Percentiles rank a stretch among this genome's conserved stretches.
phyloP scores from a whole-genome alignment of 192 early-diverging fungal species.

The Coemansia sp. region DNA sequence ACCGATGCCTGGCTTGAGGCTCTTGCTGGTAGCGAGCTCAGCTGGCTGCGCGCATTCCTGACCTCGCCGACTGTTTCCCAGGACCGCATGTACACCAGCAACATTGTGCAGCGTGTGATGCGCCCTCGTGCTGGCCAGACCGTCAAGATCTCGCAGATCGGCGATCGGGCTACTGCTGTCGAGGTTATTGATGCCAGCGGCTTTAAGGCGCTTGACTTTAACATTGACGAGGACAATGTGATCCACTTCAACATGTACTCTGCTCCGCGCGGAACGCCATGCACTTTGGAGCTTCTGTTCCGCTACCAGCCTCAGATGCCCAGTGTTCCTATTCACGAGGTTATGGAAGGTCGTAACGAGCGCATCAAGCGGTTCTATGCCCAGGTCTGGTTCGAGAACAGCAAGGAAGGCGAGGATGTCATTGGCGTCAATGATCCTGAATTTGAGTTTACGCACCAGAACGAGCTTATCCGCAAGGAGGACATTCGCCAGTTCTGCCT shows the following conservation, averaged over 20 bases:
- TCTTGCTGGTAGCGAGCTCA: slow-evolving; percentile 71
- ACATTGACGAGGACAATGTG: slow-evolving; percentile 46
- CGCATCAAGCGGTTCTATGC: slow-evolving; percentile 89
- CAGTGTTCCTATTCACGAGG: slow-evolving; percentile 78
- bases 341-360: slow-evolving; percentile 54
- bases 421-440: slow-evolving; percentile 66
- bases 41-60: slow-evolving; percentile 86
- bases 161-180: slow-evolving; percentile 6
- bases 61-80: slow-evolving; percentile 78
- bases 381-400: slow-evolving; percentile 76
- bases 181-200: slow-evolving; percentile 62
- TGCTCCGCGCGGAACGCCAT: slow-evolving; percentile 53
- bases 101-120: slow-evolving; percentile 66
- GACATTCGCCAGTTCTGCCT: slow-evolving; percentile 82
- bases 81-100: slow-evolving; percentile 67
- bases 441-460: slow-evolving; percentile 69
- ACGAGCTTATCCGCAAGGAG: slow-evolving; percentile 79
- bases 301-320: slow-evolving; percentile 76
- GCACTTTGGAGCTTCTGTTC: slow-evolving; percentile 82
- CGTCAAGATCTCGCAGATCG: slow-evolving; percentile 26
- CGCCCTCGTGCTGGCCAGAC: slow-evolving; percentile 64
- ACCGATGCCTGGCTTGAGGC: slow-evolving; percentile 46
- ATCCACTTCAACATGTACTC: slow-evolving; percentile 66
- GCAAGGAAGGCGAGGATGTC: slow-evolving; percentile 54
- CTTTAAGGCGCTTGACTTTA: slow-evolving; percentile 55